Evolutionary conservation across 2,329 filamentous ascomycete genomes (phyloP), one percentile per base, ranked within the genome.

Genomic region (Sclerotinia nivalis): DNA sequence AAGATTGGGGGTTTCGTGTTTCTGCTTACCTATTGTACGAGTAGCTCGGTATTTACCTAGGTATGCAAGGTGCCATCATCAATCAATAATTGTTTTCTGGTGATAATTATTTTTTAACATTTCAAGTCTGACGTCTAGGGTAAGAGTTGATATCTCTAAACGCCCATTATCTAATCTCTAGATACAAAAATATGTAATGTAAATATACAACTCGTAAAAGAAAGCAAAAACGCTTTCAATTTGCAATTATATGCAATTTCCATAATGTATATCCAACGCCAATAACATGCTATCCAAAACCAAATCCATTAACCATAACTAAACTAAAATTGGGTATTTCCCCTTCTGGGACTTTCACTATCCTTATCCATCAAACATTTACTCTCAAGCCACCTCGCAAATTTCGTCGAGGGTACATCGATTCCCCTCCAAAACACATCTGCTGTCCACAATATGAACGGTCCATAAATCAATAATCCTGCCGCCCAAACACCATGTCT

Each of bases 381-480:
- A 9, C 50, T 69, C 61, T 78, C 85, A 37, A 86, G 71, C 81
- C 83, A 85, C 56, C 82, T 79, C 4, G 84, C 82, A 73, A 87
- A 82, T 64, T 80, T 81, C 10, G 86, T 80, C 75, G 83, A 81
- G 1, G 83, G 83, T 4, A 80, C 77, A 76, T 89, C 88, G 8
- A 89, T 81, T 1, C 78, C 78, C 40, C 86, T 81, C 85, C 86
- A 88, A 74, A 88, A 89, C 4, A 89, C 69, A 76, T 89, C 87
- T 1, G 85, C 84, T 7, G 82, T 80, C 83, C 86, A 89, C 18
- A 78, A 69, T n/a, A 76, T 74, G 8, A 89, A 80, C 0, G 84
- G 80, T 22, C 84, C 74, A n/a, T 82, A 82, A 3, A 81, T 34
- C 7, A 80, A 61, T 77, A 84, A 80, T n/a, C 76, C 77, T 1